Conservation (phyloP, 176 grass and related monocot genomes). For the Avena eriantha region DNA sequence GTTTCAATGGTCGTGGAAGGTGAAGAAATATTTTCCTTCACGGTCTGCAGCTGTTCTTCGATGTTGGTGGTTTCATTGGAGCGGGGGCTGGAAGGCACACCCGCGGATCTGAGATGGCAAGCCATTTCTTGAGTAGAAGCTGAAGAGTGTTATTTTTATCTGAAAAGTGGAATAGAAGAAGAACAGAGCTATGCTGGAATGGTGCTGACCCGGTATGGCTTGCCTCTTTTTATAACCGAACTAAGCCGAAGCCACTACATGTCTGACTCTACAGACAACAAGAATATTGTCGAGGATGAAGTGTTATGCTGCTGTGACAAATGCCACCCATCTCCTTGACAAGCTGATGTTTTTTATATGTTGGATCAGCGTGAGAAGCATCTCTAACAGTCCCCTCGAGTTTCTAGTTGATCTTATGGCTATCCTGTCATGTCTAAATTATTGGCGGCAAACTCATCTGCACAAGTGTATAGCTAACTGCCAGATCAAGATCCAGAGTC, state of each 20-base stretch:
- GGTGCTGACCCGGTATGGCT: neutral
- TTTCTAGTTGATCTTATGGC: neutral
- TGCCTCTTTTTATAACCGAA: conserved; percentile 27
- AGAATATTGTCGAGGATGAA: conserved; percentile 3
- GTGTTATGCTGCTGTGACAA: conserved; percentile 4
- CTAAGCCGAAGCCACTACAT: neutral
- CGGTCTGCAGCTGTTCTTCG: neutral
- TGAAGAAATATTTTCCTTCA: conserved; percentile 9
- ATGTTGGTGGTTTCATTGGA: neutral
- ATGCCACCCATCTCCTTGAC: conserved; percentile 19
- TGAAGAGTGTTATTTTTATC: neutral
- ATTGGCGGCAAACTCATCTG: conserved; percentile 17
- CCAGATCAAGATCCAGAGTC: neutral
- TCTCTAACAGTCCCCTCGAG: neutral
- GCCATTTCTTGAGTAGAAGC: conserved; percentile 40
- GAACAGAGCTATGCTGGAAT: neutral
- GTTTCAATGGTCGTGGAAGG: conserved; percentile 1
- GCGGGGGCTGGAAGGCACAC: neutral
- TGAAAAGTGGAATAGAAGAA: conserved; percentile 34
- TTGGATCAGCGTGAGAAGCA: neutral
- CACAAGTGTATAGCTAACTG: neutral
- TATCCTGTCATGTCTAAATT: neutral
- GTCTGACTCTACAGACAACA: neutral
- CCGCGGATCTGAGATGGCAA: conserved; percentile 33
- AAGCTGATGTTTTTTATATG: neutral